Conservation (phyloP, 2,329 filamentous ascomycete species). For the Fusarium bulbicola region DNA sequence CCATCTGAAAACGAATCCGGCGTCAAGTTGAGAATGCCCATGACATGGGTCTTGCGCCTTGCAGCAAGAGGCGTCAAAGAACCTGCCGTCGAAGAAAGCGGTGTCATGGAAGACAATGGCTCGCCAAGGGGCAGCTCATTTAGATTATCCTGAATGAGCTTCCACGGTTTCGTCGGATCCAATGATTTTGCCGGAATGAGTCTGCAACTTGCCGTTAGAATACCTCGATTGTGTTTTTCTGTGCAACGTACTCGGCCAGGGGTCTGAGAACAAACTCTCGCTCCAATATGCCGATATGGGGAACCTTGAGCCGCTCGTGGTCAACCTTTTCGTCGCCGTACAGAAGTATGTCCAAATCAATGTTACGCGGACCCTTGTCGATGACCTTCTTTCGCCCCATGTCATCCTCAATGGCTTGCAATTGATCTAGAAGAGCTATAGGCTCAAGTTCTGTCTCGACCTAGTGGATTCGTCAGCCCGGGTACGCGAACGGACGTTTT, state of each 20-base stretch:
- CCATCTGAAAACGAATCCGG: conserved; percentile 98
- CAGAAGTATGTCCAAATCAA: conserved; percentile 91
- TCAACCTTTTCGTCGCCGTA: conserved; percentile 75
- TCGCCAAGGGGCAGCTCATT: conserved; percentile 63
- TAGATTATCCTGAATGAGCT: conserved; percentile 67
- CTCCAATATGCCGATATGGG: conserved; percentile 86
- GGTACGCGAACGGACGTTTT: not conserved
- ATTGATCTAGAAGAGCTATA: conserved; percentile 76
- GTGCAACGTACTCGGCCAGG: conserved; percentile 72
- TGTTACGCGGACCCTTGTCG: conserved; percentile 93
- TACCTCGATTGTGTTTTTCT: not conserved
- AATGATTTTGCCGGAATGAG: conserved; percentile 65
- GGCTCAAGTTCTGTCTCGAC: conserved; percentile 83
- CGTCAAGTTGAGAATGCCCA: conserved; percentile 95
- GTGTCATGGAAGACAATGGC: conserved; percentile 67
- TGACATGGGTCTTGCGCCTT: conserved; percentile 76
- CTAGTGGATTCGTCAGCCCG: conserved; percentile 55
- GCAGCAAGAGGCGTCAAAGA: conserved; percentile 68
- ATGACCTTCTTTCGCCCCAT: conserved; percentile 85
- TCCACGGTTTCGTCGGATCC: conserved; percentile 65
- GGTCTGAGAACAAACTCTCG: conserved; percentile 93
- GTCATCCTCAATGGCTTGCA: conserved; percentile 84
- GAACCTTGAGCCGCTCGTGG: conserved; percentile 80
- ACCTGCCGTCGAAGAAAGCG: conserved; percentile 56
- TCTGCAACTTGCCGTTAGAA: conserved; percentile 45